These are phyloP conservation scores for Candida vartiovaarae DNA, from an alignment of 805 yeast species.

Conservation along the genomic window DNA sequence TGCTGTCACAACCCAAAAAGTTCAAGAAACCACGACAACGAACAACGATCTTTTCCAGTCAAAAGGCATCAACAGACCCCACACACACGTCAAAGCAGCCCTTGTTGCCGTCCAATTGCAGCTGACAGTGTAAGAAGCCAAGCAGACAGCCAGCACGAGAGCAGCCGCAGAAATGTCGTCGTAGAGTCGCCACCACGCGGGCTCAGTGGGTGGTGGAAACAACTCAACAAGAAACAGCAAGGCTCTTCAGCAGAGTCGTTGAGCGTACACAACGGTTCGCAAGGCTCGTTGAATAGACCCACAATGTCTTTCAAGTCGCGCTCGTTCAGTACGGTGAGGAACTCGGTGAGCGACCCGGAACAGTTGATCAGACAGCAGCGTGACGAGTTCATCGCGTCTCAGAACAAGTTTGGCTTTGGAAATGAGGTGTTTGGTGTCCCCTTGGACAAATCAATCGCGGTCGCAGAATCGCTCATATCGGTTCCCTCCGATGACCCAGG, in stretches of 20 bases:
- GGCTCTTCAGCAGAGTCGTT: slow-evolving; percentile 18
- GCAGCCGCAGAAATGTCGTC: slow-evolving; percentile 12
- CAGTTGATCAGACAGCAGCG: slow-evolving; percentile 27
- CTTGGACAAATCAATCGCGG: slow-evolving; percentile 56
- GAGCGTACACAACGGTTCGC: slow-evolving; percentile 8
- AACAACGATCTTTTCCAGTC: background rate
- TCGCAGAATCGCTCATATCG: slow-evolving; percentile 73
- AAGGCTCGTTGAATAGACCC: slow-evolving; percentile 22
- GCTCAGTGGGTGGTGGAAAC: slow-evolving; percentile 35
- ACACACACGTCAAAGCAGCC: background rate
- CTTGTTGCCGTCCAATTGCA: background rate
- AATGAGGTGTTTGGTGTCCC: slow-evolving; percentile 73
- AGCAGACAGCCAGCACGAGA: background rate
- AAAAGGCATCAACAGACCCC: background rate
- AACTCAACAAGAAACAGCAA: slow-evolving; percentile 25
- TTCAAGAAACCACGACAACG: background rate
- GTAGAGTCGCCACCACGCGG: slow-evolving; percentile 29
- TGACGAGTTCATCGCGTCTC: slow-evolving; percentile 30
- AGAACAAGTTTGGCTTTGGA: slow-evolving; percentile 30
- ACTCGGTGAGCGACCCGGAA: slow-evolving; percentile 4
- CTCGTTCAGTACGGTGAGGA: slow-evolving; percentile 24
- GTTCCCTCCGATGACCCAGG: slow-evolving; percentile 50
- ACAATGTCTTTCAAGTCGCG: slow-evolving; percentile 29
- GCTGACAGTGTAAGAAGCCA: too few species aligned
- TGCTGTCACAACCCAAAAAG: background rate